Evolutionary conservation across 202 grass and related monocot genomes (phyloP).

Genomic region (Saccharum hybrid): DNA sequence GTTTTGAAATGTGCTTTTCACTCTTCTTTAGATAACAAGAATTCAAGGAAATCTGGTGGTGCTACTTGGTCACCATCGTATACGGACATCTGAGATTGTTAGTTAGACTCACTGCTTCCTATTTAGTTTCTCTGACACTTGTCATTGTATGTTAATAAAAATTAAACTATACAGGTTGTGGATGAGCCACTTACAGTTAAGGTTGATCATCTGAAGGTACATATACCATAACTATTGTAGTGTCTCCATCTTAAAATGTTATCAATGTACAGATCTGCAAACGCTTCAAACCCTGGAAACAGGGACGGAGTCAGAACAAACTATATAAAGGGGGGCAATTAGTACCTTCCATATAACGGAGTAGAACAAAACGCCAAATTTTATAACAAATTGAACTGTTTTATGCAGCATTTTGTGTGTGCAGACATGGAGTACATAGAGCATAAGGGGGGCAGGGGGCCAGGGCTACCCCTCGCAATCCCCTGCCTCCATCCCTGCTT

Average conservation of each 20-base stretch:
- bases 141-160: conserved; percentile 23
- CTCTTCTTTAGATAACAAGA: conserved; percentile 75
- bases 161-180: conserved; percentile 79
- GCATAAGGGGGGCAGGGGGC: background rate
- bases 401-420: background rate
- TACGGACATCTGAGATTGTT: conserved; percentile 84
- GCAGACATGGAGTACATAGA: background rate
- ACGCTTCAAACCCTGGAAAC: background rate
- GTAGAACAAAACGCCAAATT: background rate
- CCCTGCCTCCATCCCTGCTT: background rate
- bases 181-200: conserved; percentile 96
- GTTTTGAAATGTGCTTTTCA: conserved; percentile 36
- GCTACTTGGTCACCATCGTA: conserved; percentile 73
- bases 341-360: background rate
- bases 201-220: conserved; percentile 95
- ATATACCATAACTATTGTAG: conserved; percentile 3
- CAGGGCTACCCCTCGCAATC: background rate
- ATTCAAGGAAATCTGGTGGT: conserved; percentile 89
- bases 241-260: background rate
- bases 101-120: conserved; percentile 13
- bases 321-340: background rate
- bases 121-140: conserved; percentile 32
- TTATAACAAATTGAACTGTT: background rate
- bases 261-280: conserved; percentile 4
- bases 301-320: background rate